phyloP scores from a whole-genome alignment of 2,329 filamentous ascomycete species.

The Thyridium curvatum region DNA sequence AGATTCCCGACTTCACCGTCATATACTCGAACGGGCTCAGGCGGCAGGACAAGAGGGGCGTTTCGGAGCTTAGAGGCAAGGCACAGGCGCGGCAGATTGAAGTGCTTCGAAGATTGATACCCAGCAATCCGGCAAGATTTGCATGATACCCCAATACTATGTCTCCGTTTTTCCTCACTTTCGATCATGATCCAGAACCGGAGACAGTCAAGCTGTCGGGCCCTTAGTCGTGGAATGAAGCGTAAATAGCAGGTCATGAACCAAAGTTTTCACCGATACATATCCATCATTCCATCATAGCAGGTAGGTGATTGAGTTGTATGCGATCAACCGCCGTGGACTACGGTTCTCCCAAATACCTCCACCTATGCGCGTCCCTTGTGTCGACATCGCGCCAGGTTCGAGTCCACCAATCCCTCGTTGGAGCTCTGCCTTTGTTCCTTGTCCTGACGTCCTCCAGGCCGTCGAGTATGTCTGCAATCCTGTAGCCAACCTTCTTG shows the following conservation, averaged over 20 bases:
- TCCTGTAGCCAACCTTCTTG: conserved; percentile 83
- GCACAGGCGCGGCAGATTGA: conserved; percentile 63
- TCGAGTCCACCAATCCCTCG: conserved; percentile 46
- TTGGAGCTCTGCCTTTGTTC: no score
- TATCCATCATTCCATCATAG: no score
- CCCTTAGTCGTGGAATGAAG: no score
- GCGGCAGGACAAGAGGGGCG: conserved; percentile 52
- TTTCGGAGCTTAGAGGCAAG: conserved; percentile 57
- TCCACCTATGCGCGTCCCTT: conserved; percentile 84
- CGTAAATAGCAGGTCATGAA: no score
- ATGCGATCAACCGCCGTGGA: no score
- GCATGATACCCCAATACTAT: conserved; percentile 19
- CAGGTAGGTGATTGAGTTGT: no score
- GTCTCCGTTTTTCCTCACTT: conserved; percentile 3
- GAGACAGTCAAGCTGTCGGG: no score
- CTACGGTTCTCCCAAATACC: conserved; percentile 47
- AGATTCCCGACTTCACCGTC: conserved; percentile 61
- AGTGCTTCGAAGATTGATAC: conserved; percentile 59
- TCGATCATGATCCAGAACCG: conserved; percentile 2
- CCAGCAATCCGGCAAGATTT: conserved; percentile 52
- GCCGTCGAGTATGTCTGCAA: conserved; percentile 91
- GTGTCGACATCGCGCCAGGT: conserved; percentile 66
- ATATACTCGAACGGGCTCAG: conserved; percentile 59
- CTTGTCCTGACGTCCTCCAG: no score
- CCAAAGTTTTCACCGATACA: no score